These are phyloP conservation scores for Beta lomatogona DNA, from an alignment of 179 eudicot genomes.

Conservation along the genomic window DNA sequence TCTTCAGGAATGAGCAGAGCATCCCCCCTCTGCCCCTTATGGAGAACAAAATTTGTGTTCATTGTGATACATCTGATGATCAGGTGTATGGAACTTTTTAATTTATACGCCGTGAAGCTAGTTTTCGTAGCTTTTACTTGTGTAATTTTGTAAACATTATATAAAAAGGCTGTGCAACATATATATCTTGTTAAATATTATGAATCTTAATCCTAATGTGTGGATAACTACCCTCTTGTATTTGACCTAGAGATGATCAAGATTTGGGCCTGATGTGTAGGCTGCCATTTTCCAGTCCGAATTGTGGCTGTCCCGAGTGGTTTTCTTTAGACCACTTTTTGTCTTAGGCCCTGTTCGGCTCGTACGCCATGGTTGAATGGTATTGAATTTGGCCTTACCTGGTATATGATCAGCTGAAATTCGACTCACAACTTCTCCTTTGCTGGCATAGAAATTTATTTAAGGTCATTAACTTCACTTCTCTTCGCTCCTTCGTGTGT, in stretches of 20 bases:
- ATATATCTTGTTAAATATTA: neutral
- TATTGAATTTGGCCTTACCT: no score
- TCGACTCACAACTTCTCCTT: neutral
- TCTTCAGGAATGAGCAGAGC: slow-evolving; percentile 43
- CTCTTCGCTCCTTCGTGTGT: neutral
- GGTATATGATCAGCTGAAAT: no score
- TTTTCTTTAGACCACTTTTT: no score
- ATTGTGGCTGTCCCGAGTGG: no score
- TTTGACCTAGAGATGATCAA: neutral
- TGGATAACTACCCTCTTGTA: slow-evolving; percentile 8
- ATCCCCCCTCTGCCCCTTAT: slow-evolving; percentile 43
- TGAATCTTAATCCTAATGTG: slow-evolving; percentile 1
- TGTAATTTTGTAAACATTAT: neutral
- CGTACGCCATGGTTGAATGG: no score
- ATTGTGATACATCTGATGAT: slow-evolving; percentile 16
- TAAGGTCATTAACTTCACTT: neutral
- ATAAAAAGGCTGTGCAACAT: neutral
- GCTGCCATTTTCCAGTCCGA: no score
- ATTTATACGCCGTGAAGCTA: slow-evolving; percentile 1
- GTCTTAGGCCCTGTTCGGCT: no score
- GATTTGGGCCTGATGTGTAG: neutral
- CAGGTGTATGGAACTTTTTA: slow-evolving; percentile 13
- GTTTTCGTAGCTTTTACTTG: slow-evolving; percentile 18
- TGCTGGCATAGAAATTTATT: neutral
- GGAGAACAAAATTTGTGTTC: slow-evolving; percentile 20